Percentiles rank a stretch among this genome's conserved stretches.
Evolutionary conservation across 2,329 filamentous ascomycete species (phyloP).

Genomic region (Ophiostoma sp.): DNA sequence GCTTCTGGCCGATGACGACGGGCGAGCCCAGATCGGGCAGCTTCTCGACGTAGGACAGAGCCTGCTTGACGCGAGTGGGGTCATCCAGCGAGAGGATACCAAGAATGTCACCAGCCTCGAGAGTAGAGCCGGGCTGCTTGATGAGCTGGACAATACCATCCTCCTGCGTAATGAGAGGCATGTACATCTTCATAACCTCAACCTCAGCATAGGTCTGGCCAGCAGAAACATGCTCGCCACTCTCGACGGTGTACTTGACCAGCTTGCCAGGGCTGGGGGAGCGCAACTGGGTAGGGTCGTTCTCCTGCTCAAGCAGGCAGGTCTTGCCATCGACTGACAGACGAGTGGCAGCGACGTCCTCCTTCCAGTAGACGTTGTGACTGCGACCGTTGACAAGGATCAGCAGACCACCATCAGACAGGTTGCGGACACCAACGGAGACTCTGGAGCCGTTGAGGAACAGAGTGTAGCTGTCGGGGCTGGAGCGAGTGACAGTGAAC

Average conservation of each 20-base stretch:
- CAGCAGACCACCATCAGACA: constrained; percentile 89
- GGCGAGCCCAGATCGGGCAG: constrained; percentile 82
- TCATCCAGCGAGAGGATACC: constrained; percentile 94
- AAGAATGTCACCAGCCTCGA: constrained; percentile 97
- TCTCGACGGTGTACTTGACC: constrained; percentile 95
- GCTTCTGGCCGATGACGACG: constrained; percentile 83
- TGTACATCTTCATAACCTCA: constrained; percentile 99
- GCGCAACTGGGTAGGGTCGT: constrained; percentile 93
- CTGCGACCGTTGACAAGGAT: constrained; percentile 86
- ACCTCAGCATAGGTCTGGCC: constrained; percentile 94
- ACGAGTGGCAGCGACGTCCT: constrained; percentile 92
- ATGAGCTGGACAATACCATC: constrained; percentile 96
- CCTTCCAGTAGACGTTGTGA: constrained; percentile 99
- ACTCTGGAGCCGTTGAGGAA: constrained; percentile 99
- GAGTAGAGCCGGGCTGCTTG: constrained; percentile 96
- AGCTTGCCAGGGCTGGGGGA: constrained; percentile 95
- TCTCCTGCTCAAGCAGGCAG: constrained; percentile 95
- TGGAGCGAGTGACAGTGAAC: constrained; percentile 92
- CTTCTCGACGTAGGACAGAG: constrained; percentile 86
- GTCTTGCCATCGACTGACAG: constrained; percentile 97
- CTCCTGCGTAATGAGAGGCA: constrained; percentile 92
- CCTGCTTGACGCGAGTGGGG: constrained; percentile 92
- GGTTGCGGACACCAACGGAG: constrained; percentile 82
- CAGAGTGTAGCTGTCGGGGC: constrained; percentile 87
- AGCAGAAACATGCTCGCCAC: constrained; percentile 85